Conservation (phyloP, 2,329 filamentous ascomycete genomes). For the Fusarium bulbicola region DNA sequence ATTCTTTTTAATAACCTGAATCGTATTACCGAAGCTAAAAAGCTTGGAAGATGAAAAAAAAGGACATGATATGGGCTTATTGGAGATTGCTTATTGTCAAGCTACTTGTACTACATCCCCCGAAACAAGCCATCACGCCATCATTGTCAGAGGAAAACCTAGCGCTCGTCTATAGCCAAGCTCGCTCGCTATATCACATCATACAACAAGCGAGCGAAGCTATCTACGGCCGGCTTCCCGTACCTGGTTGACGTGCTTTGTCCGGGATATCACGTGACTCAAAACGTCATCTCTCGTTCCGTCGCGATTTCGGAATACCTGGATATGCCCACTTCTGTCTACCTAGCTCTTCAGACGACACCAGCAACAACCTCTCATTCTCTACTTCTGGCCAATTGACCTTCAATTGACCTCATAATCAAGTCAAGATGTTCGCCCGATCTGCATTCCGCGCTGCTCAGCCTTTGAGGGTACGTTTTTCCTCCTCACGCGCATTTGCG, state of each 20-base stretch:
- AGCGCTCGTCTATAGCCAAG: background rate
- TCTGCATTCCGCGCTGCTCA: conserved; percentile 70
- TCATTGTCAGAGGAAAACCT: background rate
- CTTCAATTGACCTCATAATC: conserved; percentile 37
- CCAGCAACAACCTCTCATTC: conserved; percentile 10
- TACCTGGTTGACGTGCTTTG: background rate
- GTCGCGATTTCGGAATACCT: conserved; percentile 24
- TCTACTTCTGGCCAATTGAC: conserved; percentile 29
- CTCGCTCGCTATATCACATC: background rate
- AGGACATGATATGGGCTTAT: background rate
- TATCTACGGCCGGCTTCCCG: background rate
- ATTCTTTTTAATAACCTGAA: background rate
- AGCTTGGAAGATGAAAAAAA: background rate
- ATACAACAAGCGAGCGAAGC: background rate
- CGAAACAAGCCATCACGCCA: background rate
- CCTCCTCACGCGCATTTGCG: background rate
- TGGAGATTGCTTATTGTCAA: background rate
- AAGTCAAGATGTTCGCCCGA: conserved; percentile 71
- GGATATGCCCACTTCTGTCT: conserved; percentile 25
- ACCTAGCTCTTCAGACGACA: conserved; percentile 5
- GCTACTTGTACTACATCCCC: background rate
- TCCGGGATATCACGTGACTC: conserved; percentile 32
- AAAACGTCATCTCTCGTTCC: conserved; percentile 31
- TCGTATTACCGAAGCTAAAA: background rate
- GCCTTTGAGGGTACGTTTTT: conserved; percentile 68